phyloP scores from a whole-genome alignment of 306 rosid species.

The Datisca glomerata region DNA sequence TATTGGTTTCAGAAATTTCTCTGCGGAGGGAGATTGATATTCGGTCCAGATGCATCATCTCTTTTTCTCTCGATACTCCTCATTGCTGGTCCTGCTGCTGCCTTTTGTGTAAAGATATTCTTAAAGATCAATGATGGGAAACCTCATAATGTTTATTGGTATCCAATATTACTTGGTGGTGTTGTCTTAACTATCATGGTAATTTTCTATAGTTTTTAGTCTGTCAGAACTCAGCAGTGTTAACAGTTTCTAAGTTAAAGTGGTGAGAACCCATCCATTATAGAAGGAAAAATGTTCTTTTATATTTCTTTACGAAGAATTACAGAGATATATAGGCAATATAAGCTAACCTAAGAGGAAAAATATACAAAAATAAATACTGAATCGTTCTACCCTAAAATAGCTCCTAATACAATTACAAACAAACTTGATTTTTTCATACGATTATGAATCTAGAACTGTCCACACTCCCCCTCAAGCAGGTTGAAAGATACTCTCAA shows the following conservation, averaged over 20 bases:
- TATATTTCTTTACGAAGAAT: background rate
- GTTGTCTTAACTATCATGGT: conserved; percentile 58
- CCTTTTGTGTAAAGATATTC: conserved; percentile 56
- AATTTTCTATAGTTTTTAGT: conserved; percentile 9
- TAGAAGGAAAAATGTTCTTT: too few relatives aligned
- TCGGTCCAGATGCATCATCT: conserved; percentile 88
- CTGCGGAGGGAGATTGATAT: conserved; percentile 84
- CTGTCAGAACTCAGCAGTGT: too few relatives aligned
- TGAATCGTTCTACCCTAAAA: too few relatives aligned
- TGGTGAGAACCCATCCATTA: too few relatives aligned
- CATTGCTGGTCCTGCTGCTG: conserved; percentile 57
- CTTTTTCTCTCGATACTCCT: conserved; percentile 52
- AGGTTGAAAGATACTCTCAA: too few relatives aligned
- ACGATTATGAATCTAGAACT: too few relatives aligned
- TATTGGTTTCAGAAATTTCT: conserved; percentile 51
- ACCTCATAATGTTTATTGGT: conserved; percentile 20
- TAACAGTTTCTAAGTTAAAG: too few relatives aligned
- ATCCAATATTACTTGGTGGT: conserved; percentile 36
- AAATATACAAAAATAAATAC: background rate
- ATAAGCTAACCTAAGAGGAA: background rate
- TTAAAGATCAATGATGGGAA: conserved; percentile 18
- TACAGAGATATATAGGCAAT: background rate
- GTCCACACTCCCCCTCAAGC: too few relatives aligned
- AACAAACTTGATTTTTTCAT: too few relatives aligned
- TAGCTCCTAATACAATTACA: too few relatives aligned